These are phyloP conservation scores for Trichoderma sp. DNA, from an alignment of 2,329 filamentous ascomycete species.

Conservation along the genomic window DNA sequence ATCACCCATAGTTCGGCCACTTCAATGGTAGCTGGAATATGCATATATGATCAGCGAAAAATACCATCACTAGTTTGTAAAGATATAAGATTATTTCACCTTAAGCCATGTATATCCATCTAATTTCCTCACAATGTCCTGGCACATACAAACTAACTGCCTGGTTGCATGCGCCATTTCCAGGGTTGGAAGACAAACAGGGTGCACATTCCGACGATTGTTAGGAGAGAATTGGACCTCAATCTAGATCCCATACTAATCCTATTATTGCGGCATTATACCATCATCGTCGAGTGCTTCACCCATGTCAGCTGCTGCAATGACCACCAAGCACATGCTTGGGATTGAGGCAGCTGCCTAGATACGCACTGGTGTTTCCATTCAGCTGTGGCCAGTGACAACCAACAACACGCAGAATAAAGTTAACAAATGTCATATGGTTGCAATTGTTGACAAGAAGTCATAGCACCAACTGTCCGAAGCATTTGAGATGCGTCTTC, in stretches of 20 bases:
- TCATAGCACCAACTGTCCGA: neutral
- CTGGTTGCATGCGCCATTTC: neutral
- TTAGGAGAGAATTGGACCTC: neutral
- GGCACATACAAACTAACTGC: neutral
- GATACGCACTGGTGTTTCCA: neutral
- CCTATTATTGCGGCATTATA: neutral
- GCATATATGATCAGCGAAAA: neutral
- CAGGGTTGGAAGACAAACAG: neutral
- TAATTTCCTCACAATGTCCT: neutral
- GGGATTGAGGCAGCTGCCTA: neutral
- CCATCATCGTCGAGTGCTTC: neutral
- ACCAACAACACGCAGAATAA: neutral
- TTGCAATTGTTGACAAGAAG: neutral
- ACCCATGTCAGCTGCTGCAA: neutral
- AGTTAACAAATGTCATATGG: neutral
- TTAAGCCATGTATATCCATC: neutral
- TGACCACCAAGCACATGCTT: neutral
- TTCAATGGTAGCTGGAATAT: neutral
- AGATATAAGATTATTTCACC: neutral
- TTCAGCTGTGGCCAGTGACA: neutral
- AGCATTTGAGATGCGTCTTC: neutral
- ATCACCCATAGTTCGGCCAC: neutral
- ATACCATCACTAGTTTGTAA: neutral
- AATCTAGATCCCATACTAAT: neutral
- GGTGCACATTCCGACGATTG: neutral